Base-by-base conservation (phyloP, 192 early-diverging fungal genomes). In the Bifiguratus adelaidae region DNA sequence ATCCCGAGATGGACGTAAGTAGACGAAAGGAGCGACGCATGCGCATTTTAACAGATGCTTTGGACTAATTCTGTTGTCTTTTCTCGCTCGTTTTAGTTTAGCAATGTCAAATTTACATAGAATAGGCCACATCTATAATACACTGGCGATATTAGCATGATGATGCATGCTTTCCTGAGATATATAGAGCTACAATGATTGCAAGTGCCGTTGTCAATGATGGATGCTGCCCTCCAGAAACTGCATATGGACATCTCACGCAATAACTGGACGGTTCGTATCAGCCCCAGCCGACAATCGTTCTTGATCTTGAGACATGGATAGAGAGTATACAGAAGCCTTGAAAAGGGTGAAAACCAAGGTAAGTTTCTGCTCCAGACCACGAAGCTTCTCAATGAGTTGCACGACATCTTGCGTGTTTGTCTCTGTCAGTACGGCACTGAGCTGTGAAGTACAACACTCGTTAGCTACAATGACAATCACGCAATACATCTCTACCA, bases 1-100 rank as follows among this genome's bases (percentile, higher is more conserved):
- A 76, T 41, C 80, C 80, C 13, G 80, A 82, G 47, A 66, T 82
- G 70, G 77, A 82, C 40, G 74, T 82, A 48, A 70, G 69, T 56
- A 50, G 65, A 50, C 26, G 27, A 13, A 61, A 23, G 13, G n/a
- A 30, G 27, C 47, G 7, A 13, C 35, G n/a, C 4, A 25, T 21
- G 16, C 29, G 3, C n/a, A 15, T 30, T 5, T 16, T 27, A 20
- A 16, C 24, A 3, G 3, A 2, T 34, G 15, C 23, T 2, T 21
- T 30, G 29, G 33, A 35, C 19, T 23, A 3, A 35, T 13, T 29
- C 15, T 1, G 3, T 11, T 11, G n/a, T 33, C 32, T 33, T n/a
- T n/a, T 33, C 32, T 11, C 32, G 32, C n/a, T 33, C 8, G 9
- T 33, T 33, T 33, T n/a, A 46, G 44, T 46, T 46, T 18, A 27